phyloP scores from a whole-genome alignment of 768 basidiomycete species.

The Tylopilus plumbeoviolaceoides region DNA sequence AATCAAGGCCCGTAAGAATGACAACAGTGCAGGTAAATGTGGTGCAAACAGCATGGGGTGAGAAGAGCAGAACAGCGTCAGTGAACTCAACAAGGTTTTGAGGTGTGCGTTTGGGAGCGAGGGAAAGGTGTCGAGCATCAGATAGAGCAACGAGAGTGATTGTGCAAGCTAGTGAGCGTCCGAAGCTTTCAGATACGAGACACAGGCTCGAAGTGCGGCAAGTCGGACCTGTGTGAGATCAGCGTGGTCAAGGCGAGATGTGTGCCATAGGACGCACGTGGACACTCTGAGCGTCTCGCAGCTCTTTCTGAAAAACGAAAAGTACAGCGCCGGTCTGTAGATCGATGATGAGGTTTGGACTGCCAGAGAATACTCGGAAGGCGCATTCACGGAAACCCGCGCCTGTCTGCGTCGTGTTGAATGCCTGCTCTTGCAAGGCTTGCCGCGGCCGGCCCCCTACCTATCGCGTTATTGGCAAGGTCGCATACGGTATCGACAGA shows the following conservation, averaged over 20 bases:
- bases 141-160: conserved; percentile 55
- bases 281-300: conserved; percentile 53
- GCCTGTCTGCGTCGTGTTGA: conserved; percentile 49
- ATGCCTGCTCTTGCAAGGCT: conserved; percentile 67
- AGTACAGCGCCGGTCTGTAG: conserved; percentile 68
- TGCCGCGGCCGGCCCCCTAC: conserved; percentile 82
- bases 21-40: conserved; percentile 62
- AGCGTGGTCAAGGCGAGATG: not conserved
- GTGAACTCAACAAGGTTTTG: too few species aligned
- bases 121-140: conserved; percentile 76
- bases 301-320: conserved; percentile 59
- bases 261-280: conserved; percentile 43
- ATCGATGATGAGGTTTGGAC: conserved; percentile 73
- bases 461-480: conserved; percentile 70
- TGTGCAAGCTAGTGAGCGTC: conserved; percentile 61
- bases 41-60: conserved; percentile 74
- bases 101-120: too few species aligned
- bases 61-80: conserved; percentile 67
- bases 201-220: conserved; percentile 66
- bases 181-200: conserved; percentile 61
- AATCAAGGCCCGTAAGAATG: conserved; percentile 69
- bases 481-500: conserved; percentile 74
- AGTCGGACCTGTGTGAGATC: conserved; percentile 53
- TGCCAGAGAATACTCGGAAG: conserved; percentile 67
- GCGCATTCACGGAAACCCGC: conserved; percentile 53